Base-by-base conservation (phyloP, 1,284 basidiomycete genomes). In the Malassezia yamatoensis region DNA sequence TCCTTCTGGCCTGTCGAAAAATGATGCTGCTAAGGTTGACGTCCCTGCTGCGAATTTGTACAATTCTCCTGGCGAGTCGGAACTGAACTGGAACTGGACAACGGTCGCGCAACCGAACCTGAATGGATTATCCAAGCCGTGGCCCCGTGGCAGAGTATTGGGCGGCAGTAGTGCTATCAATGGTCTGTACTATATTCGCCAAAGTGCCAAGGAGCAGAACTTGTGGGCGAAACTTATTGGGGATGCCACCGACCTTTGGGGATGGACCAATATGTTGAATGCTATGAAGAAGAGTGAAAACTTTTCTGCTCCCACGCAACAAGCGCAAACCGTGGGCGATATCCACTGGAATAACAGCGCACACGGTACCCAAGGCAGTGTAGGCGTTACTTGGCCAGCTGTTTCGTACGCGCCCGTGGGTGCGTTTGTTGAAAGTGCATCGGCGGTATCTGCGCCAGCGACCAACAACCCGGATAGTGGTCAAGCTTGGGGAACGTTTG, bases 401-500 rank as follows among this genome's bases (percentile, higher is more conserved):
- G 42, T 34, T 8, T 62, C 55, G 1, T 68, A 65, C 48, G 50
- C 62, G 2, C 50, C 58, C 11, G 63, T 68, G 0, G 59, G 57
- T 4, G 64, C 62, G 2, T 72, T 65, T 41, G 41, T 72, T 21
- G 48, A 66, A 29, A 43, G 54, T 4, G 51, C 58, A 13, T 40
- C 40, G 6, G 45, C 46, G 47, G 68, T 79, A 61, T 79, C 82
- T 51, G 76, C 82, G 36, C 73, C 77, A 0, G 63, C 72, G 11
- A 74, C 72, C 16, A 53, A 73, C 1, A 79, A 83, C 59, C 76
- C 81, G 0, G 77, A 80, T 55, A 76, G 76, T 36, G 83, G 83
- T 57, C 66, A 78, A 16, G 76, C 76, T 61, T 78, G 77, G 74
- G 81, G 83, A 43, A 77, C 78, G 0, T 83, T 79, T 65, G 77